Evolutionary conservation across 116 monocot genomes (phyloP), one percentile per base, ranked within the genome.

Genomic region (Papilionanthe hybrid): DNA sequence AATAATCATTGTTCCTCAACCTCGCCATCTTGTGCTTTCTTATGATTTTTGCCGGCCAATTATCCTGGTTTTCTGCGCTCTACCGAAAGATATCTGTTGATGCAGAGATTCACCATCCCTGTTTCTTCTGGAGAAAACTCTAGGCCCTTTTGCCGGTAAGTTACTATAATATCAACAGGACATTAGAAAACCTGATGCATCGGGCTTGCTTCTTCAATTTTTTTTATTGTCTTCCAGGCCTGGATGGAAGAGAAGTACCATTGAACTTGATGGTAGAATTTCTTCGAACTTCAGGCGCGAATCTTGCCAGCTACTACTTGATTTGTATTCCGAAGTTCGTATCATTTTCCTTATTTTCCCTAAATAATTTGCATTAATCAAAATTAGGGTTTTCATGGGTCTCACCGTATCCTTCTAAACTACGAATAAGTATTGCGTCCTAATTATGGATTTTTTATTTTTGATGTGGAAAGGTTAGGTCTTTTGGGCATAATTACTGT

Each of bases 291-390:
- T 83, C 79, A 81, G 85, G 32, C 95, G 86, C 72, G 80, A 80
- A 30, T 77, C 82, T 49, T 87, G 86, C 77, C 91, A 85, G 53
- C 82, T 92, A 9, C 85, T 92, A 20, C 78, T 89, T 50, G 83
- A 91, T 85, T 92, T 90, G 28, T 92, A 89, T 75, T 37, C 84
- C 4, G 82, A 95, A 83, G 95, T 95, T 85, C 25, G 56, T 15
- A 60, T 25, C 55, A 13, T 55, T 53, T 29, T 79, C n/a, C 67
- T 57, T 28, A 25, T 76, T 19, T 44, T 2, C 30, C 32, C 43
- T 30, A 0, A 13, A 73, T 49, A 2, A 58, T 4, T 74, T 41
- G 11, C 11, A 11, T 47, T 29, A 28, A 67, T 18, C 49, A 69
- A 9, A 7, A 9, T 72, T 60, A 45, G 30, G 44, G 1, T 73